These are phyloP conservation scores for Candida arabinofermentans DNA, from an alignment of 805 yeast species.

Conservation along the genomic window DNA sequence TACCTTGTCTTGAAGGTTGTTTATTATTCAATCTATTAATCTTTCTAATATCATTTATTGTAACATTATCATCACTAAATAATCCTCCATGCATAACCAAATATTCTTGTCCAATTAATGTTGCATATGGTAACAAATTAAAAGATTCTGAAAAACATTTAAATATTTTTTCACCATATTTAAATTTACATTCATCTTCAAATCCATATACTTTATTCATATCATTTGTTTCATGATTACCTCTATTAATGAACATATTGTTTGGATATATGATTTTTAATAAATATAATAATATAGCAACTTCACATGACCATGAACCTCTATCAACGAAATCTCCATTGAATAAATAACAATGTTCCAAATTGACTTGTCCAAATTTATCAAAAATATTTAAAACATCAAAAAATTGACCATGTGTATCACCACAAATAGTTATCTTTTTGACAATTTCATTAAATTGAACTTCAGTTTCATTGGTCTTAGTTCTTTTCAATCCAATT, in stretches of 20 bases:
- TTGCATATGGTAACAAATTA: conserved; percentile 80
- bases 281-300: conserved; percentile 74
- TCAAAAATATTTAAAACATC: conserved; percentile 81
- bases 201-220: conserved; percentile 98
- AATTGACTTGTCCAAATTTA: conserved; percentile 65
- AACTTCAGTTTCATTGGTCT: conserved; percentile 33
- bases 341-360: conserved; percentile 72
- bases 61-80: conserved; percentile 70
- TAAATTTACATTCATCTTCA: conserved; percentile 90
- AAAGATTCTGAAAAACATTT: conserved; percentile 83
- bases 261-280: conserved; percentile 75
- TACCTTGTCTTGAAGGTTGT: conserved; percentile 88
- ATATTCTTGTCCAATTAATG: conserved; percentile 72
- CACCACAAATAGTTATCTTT: conserved; percentile 86
- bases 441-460: conserved; percentile 31
- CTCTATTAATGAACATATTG: conserved; percentile 75
- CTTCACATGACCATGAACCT: conserved; percentile 98
- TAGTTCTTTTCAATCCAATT: conserved; percentile 35
- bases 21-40: conserved; percentile 60
- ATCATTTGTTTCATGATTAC: conserved; percentile 94
- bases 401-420: conserved; percentile 95
- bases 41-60: conserved; percentile 67
- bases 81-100: conserved; percentile 95
- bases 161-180: conserved; percentile 77
- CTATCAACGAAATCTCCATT: conserved; percentile 98